Evolutionary conservation across 1,284 basidiomycete species (phyloP).

Genomic region (Ustilago shanxiensis): DNA sequence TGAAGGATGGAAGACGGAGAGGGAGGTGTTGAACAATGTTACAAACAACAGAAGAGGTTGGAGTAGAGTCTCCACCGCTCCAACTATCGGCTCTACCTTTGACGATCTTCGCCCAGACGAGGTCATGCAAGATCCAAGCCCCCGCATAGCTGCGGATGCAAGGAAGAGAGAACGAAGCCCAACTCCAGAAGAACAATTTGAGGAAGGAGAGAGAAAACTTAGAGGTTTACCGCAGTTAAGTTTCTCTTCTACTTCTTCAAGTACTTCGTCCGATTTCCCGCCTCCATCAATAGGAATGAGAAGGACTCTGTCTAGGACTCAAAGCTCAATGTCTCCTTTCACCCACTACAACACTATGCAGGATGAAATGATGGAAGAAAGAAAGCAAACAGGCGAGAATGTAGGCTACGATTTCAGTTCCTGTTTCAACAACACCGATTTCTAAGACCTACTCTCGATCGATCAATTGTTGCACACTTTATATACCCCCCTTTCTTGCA

Average conservation of each 20-base stretch:
- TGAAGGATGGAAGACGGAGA: slow-evolving; percentile 8
- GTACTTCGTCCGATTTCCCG: neutral
- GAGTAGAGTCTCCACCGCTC: slow-evolving; percentile 16
- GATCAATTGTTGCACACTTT: no score
- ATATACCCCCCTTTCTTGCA: neutral
- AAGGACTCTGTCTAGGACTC: no score
- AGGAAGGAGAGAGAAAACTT: neutral
- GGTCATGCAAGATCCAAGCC: neutral
- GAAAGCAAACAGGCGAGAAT: neutral
- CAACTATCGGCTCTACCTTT: neutral
- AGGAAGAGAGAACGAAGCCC: neutral
- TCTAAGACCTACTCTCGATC: slow-evolving; percentile 5
- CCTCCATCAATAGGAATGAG: no score
- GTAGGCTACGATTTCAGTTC: slow-evolving; percentile 23
- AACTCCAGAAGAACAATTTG: neutral
- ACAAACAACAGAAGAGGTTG: slow-evolving; percentile 7
- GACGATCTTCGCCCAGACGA: slow-evolving; percentile 3
- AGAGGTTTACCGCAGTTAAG: slow-evolving; percentile 14
- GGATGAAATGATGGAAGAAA: neutral
- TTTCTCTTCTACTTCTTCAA: slow-evolving; percentile 22
- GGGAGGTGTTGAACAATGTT: slow-evolving; percentile 13
- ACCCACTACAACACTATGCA: neutral
- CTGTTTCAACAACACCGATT: slow-evolving; percentile 30
- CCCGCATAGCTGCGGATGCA: neutral
- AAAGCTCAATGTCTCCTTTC: no score